These are phyloP conservation scores for Oxyria digyna DNA, from an alignment of 148 eudicot genomes.

Conservation along the genomic window DNA sequence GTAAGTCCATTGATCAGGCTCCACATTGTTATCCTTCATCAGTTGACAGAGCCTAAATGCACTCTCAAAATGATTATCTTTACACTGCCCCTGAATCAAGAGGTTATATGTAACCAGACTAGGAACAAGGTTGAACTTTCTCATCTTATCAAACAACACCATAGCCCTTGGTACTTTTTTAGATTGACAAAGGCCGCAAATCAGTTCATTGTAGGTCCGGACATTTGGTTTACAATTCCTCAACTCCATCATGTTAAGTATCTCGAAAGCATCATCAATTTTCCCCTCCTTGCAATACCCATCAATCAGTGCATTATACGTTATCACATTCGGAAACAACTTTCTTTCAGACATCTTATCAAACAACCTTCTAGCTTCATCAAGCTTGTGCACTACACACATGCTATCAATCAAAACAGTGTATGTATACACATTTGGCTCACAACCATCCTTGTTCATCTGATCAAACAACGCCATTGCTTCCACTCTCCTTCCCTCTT, in stretches of 20 bases:
- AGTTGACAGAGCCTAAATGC: constrained; percentile 52
- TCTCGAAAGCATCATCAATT: constrained; percentile 46
- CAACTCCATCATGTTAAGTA: constrained; percentile 44
- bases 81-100: constrained; percentile 68
- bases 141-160: constrained; percentile 61
- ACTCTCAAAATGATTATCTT: constrained; percentile 43
- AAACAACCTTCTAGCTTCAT: constrained; percentile 39
- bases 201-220: constrained; percentile 70
- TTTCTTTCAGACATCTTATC: constrained; percentile 32
- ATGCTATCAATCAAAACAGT: constrained; percentile 64
- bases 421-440: constrained; percentile 67
- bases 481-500: constrained; percentile 32
- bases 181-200: constrained; percentile 52
- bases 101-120: constrained; percentile 50
- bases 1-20: constrained; percentile 64
- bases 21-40: constrained; percentile 44
- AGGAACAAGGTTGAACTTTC: constrained; percentile 39
- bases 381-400: constrained; percentile 37
- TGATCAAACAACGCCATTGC: constrained; percentile 47
- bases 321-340: constrained; percentile 43
- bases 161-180: constrained; percentile 52
- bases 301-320: constrained; percentile 74
- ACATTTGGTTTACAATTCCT: constrained; percentile 48
- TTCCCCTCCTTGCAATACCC: too few species aligned
- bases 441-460: constrained; percentile 57